A percentile compares a stretch with the other conserved stretches of the same genome.
These are phyloP conservation scores for Xenosphaeropsis pyriputrescens DNA, from an alignment of 2,329 filamentous ascomycete species.

Conservation along the genomic window DNA sequence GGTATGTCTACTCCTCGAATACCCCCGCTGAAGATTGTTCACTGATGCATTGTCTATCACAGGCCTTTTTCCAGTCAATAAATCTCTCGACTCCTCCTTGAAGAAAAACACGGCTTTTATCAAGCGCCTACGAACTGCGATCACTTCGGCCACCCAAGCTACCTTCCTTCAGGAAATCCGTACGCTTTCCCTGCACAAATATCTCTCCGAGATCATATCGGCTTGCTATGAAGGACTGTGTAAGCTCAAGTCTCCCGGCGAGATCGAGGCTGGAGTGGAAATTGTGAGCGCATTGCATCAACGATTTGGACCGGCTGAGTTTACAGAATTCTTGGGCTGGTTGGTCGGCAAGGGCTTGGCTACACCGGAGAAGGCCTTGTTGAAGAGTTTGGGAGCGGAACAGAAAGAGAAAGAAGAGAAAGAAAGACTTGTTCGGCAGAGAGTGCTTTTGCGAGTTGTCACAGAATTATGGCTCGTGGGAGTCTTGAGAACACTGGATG, in stretches of 20 bases:
- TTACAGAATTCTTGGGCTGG: conserved; percentile 87
- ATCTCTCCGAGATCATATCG: conserved; percentile 91
- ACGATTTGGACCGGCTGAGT: conserved; percentile 79
- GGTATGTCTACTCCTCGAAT: conserved; percentile 35
- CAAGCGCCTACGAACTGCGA: conserved; percentile 81
- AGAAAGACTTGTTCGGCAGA: conserved; percentile 74
- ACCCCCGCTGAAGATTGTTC: background rate
- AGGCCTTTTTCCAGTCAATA: conserved; percentile 69
- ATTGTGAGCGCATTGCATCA: conserved; percentile 92
- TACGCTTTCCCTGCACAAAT: conserved; percentile 84
- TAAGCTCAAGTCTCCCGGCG: conserved; percentile 80
- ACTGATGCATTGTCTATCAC: conserved; percentile 6
- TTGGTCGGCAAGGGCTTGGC: conserved; percentile 80
- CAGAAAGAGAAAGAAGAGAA: conserved; percentile 91
- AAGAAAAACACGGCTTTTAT: conserved; percentile 99
- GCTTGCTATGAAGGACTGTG: conserved; percentile 91
- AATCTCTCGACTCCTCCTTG: conserved; percentile 80
- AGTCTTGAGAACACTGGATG: conserved; percentile 66
- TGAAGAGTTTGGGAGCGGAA: conserved; percentile 69
- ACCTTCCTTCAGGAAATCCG: conserved; percentile 86
- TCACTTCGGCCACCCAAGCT: conserved; percentile 62
- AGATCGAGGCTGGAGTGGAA: conserved; percentile 83
- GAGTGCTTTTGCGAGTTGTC: conserved; percentile 74
- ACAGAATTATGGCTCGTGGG: conserved; percentile 95
- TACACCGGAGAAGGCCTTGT: conserved; percentile 69